phyloP scores from a whole-genome alignment of 306 rosid species.

The Carpinus fangiana region DNA sequence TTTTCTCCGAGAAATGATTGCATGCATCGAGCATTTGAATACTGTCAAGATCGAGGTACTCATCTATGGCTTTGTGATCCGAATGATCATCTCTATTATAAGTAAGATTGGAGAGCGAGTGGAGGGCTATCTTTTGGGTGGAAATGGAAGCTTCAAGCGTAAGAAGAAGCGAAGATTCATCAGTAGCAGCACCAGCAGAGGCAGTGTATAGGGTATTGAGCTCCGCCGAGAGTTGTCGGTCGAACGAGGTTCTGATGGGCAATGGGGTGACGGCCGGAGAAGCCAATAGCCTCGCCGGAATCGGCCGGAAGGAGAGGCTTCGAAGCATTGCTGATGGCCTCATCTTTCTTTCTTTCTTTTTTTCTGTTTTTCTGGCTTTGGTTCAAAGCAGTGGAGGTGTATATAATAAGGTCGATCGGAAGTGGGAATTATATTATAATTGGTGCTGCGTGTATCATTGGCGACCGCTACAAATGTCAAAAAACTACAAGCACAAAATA shows the following conservation, averaged over 20 bases:
- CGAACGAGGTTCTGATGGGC: slow-evolving; percentile 28
- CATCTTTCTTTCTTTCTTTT: neutral
- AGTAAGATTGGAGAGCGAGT: slow-evolving; percentile 21
- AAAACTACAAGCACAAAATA: neutral
- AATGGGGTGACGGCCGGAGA: slow-evolving; percentile 31
- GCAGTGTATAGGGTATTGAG: slow-evolving; percentile 24
- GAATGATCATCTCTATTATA: neutral
- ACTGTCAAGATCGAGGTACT: slow-evolving; percentile 35
- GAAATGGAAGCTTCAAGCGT: slow-evolving; percentile 43
- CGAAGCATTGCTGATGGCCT: slow-evolving; percentile 34
- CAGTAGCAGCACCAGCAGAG: neutral
- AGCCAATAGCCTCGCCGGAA: neutral
- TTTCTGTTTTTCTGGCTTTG: neutral
- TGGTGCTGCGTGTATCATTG: neutral
- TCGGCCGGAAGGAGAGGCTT: slow-evolving; percentile 31
- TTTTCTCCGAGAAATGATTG: slow-evolving; percentile 38
- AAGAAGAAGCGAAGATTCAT: slow-evolving; percentile 16
- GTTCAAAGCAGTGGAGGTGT: neutral
- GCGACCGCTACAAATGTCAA: slow-evolving; percentile 1
- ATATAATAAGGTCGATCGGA: no score
- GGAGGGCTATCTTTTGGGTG: slow-evolving; percentile 43
- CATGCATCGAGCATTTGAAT: slow-evolving; percentile 47
- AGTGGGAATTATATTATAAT: neutral
- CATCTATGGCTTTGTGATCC: slow-evolving; percentile 28
- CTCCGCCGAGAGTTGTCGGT: slow-evolving; percentile 31